Conservation (phyloP, 2,329 filamentous ascomycete species). For the Fusarium ambrosium region DNA sequence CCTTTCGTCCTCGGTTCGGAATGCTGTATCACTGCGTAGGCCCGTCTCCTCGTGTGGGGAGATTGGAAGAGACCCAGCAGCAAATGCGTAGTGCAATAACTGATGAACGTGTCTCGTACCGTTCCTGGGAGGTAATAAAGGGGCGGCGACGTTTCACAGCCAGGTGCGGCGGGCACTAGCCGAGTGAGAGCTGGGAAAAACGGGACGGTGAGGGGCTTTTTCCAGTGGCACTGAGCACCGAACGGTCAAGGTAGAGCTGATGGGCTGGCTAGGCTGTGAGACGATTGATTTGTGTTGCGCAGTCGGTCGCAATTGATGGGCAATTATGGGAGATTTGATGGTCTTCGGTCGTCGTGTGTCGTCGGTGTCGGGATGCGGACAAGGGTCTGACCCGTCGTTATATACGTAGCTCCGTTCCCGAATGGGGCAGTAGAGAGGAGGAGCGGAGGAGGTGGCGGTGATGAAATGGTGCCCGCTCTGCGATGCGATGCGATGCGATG, state of each 20-base stretch:
- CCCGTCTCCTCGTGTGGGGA: slow-evolving; percentile 33
- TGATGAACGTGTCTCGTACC: slow-evolving; percentile 7
- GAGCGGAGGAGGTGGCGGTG: slow-evolving; percentile 26
- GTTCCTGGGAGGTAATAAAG: slow-evolving; percentile 32
- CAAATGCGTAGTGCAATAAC: slow-evolving; percentile 7
- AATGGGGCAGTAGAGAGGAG: background rate
- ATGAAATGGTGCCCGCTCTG: slow-evolving; percentile 9
- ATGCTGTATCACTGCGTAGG: slow-evolving; percentile 5
- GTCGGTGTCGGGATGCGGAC: slow-evolving; percentile 3
- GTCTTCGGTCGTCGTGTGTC: background rate
- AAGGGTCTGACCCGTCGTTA: slow-evolving; percentile 5
- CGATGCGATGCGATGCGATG: background rate
- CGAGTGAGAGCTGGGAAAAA: slow-evolving; percentile 14
- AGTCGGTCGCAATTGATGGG: slow-evolving; percentile 21
- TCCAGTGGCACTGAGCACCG: slow-evolving; percentile 34
- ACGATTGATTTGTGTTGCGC: slow-evolving; percentile 9
- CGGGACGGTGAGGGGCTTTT: slow-evolving; percentile 29
- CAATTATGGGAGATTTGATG: slow-evolving; percentile 14
- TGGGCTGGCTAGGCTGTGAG: slow-evolving; percentile 14
- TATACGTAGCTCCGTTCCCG: background rate
- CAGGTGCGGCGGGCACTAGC: slow-evolving; percentile 43
- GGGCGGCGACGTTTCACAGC: slow-evolving; percentile 48
- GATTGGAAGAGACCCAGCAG: slow-evolving; percentile 23
- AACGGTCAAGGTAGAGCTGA: slow-evolving; percentile 25
- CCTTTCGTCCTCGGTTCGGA: slow-evolving; percentile 1